Conservation (phyloP, 2,329 filamentous ascomycete genomes). For the Ceratocystis albifundus region DNA sequence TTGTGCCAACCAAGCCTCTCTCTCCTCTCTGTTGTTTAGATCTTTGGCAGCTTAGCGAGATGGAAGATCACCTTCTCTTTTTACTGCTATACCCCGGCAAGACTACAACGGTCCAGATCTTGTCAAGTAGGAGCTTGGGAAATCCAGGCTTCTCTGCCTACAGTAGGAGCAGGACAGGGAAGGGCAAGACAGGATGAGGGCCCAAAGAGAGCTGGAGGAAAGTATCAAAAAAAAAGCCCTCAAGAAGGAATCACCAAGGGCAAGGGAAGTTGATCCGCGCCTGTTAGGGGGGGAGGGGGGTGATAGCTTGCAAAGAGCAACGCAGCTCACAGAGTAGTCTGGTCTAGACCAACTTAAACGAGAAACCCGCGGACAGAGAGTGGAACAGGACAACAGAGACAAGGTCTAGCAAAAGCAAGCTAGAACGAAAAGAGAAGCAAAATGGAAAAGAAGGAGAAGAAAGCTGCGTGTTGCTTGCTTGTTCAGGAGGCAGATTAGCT, state of each 20-base stretch:
- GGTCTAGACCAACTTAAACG: slow-evolving; percentile 6
- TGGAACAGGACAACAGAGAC: not conserved
- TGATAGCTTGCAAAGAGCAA: not conserved
- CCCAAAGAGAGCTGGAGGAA: not conserved
- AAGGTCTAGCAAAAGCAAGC: not conserved
- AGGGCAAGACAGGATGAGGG: not conserved
- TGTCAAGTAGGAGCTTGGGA: not conserved
- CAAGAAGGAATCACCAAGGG: not conserved
- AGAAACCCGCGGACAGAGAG: not conserved
- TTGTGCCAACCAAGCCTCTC: too few relatives aligned
- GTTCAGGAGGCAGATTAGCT: not conserved
- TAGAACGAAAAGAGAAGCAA: slow-evolving; percentile 2
- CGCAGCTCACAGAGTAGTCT: not conserved
- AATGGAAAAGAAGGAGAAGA: not conserved
- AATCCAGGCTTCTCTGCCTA: not conserved
- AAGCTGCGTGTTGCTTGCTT: not conserved
- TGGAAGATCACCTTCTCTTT: not conserved
- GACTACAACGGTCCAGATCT: not conserved
- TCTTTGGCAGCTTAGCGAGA: not conserved
- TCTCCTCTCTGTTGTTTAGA: not conserved
- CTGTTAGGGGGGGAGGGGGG: not conserved
- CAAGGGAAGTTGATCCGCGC: slow-evolving; percentile 8
- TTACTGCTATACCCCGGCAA: not conserved
- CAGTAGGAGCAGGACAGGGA: not conserved
- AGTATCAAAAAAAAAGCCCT: not conserved